Conservation (phyloP, 371 early-diverging fungal genomes). For the Haplosporangium sp. region DNA sequence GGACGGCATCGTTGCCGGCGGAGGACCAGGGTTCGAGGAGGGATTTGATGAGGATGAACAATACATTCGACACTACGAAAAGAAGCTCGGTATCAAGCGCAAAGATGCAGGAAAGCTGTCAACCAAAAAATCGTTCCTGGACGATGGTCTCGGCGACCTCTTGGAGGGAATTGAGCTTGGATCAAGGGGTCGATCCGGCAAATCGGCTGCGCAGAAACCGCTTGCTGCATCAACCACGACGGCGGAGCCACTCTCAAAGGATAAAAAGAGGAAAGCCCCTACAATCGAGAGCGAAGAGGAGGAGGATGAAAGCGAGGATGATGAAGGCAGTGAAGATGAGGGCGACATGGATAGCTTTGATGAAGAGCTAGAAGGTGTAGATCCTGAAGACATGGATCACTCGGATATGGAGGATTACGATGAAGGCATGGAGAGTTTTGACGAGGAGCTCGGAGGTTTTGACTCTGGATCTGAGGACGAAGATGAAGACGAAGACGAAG, state of each 20-base stretch:
- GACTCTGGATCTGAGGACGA: slow-evolving; percentile 20
- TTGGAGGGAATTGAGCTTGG: slow-evolving; percentile 58
- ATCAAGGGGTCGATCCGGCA: slow-evolving; percentile 47
- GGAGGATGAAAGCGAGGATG: slow-evolving; percentile 7
- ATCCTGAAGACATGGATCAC: slow-evolving; percentile 35
- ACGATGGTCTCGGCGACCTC: slow-evolving; percentile 66
- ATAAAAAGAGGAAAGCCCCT: slow-evolving; percentile 34
- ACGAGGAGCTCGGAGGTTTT: slow-evolving; percentile 38
- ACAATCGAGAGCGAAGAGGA: slow-evolving; percentile 29
- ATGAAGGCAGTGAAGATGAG: slow-evolving; percentile 16
- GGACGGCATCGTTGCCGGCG: slow-evolving; percentile 63
- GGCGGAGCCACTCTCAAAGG: background rate
- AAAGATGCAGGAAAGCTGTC: slow-evolving; percentile 58
- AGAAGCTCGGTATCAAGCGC: slow-evolving; percentile 81
- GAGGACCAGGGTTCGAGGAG: slow-evolving; percentile 35
- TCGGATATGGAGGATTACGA: slow-evolving; percentile 32
- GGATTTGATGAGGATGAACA: slow-evolving; percentile 78
- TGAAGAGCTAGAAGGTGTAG: slow-evolving; percentile 48
- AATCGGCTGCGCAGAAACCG: slow-evolving; percentile 13
- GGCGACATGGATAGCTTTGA: slow-evolving; percentile 39
- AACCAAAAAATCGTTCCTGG: slow-evolving; percentile 65
- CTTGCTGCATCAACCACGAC: background rate
- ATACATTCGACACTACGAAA: slow-evolving; percentile 80
- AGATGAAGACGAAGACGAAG: slow-evolving; percentile 23
- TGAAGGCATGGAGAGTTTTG: slow-evolving; percentile 41